Percentiles rank a stretch among this genome's conserved stretches.
These are phyloP conservation scores for Acanthamoeba pearcei DNA, from an alignment of 208 protist genomes.

Conservation along the genomic window DNA sequence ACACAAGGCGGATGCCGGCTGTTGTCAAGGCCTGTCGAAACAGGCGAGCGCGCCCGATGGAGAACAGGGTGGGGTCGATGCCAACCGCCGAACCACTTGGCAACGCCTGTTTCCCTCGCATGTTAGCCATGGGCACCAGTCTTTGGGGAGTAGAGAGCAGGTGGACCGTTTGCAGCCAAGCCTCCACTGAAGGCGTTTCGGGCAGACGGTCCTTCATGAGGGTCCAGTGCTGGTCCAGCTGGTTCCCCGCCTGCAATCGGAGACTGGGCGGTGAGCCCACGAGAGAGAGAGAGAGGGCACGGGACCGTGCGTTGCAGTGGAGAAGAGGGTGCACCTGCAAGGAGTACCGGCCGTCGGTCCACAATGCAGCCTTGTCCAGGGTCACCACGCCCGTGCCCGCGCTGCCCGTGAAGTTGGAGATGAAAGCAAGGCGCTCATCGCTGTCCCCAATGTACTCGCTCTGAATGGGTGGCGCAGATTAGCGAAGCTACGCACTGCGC, in stretches of 20 bases:
- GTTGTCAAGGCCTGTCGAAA: background rate
- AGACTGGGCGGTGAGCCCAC: background rate
- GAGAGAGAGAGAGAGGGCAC: background rate
- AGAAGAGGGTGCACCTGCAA: constrained; percentile 90
- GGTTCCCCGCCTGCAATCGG: constrained; percentile 13
- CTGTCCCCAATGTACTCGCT: constrained; percentile 95
- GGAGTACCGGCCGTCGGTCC: constrained; percentile 98
- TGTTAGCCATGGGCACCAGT: background rate
- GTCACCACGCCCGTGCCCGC: constrained; percentile 92
- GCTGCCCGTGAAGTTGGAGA: constrained; percentile 97
- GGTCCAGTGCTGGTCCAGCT: constrained; percentile 77
- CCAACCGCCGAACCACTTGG: constrained; percentile 68
- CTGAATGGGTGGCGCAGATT: background rate
- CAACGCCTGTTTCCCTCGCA: background rate
- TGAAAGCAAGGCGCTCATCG: constrained; percentile 94
- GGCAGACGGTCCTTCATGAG: constrained; percentile 85
- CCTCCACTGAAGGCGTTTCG: constrained; percentile 76
- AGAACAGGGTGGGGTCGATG: constrained; percentile 80
- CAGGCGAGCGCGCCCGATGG: constrained; percentile 53
- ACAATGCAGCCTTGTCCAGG: constrained; percentile 90
- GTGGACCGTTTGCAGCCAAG: constrained; percentile 73
- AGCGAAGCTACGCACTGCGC: background rate
- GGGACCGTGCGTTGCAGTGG: background rate
- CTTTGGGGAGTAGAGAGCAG: background rate
- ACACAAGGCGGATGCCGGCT: constrained; percentile 23